Evolutionary conservation across 2,329 filamentous ascomycete genomes (phyloP).

Genomic region (Trichoderma afroharzianum): DNA sequence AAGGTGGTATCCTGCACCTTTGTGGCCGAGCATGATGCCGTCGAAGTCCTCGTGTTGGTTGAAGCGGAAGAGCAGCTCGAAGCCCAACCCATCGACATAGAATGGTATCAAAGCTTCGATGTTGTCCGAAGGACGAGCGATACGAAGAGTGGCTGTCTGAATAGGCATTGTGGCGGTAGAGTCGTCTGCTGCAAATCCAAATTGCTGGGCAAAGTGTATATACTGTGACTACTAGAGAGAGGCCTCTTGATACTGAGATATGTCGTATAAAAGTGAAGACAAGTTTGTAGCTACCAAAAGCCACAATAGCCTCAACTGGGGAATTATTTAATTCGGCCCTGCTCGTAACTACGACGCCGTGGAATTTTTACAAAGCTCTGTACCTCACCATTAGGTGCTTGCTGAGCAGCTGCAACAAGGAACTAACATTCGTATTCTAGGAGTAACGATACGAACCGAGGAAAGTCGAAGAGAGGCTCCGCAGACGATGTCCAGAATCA

Average conservation of each 20-base stretch:
- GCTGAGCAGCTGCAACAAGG: background rate
- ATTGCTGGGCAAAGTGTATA: background rate
- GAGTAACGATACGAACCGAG: background rate
- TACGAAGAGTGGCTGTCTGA: conserved; percentile 33
- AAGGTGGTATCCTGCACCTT: conserved; percentile 38
- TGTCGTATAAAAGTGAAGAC: background rate
- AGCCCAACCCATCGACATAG: conserved; percentile 40
- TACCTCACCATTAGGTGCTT: background rate
- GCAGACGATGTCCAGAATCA: background rate
- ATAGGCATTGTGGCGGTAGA: conserved; percentile 16
- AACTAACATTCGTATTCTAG: background rate
- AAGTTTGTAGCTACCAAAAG: background rate
- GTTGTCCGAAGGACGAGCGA: conserved; percentile 40
- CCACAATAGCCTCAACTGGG: background rate
- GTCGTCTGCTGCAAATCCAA: background rate
- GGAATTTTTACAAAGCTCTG: background rate
- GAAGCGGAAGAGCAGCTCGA: conserved; percentile 34
- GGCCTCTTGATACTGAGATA: background rate
- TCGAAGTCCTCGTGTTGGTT: conserved; percentile 38
- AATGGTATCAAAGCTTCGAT: conserved; percentile 38
- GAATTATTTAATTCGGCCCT: background rate
- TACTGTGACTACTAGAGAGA: background rate
- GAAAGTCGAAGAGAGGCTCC: background rate
- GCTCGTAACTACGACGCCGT: background rate
- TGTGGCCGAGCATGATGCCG: conserved; percentile 41